Conservation (phyloP, 2,329 filamentous ascomycete species). For the Trichoderma endophyticum region DNA sequence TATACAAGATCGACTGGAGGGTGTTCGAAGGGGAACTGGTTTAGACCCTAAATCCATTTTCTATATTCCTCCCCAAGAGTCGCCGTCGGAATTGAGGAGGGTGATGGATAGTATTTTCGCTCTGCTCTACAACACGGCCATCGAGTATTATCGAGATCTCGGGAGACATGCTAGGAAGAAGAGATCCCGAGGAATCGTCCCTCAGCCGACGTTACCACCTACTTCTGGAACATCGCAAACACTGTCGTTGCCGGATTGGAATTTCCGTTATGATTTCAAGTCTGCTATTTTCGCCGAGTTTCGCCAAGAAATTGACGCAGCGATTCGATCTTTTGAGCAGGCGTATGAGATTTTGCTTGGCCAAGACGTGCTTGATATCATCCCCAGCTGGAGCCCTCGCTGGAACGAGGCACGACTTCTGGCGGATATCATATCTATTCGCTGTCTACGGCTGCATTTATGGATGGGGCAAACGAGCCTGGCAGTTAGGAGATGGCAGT, state of each 20-base stretch:
- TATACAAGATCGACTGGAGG: slow-evolving; percentile 67
- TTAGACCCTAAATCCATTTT: slow-evolving; percentile 84
- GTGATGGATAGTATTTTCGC: slow-evolving; percentile 72
- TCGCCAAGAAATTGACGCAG: slow-evolving; percentile 85
- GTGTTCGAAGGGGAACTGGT: slow-evolving; percentile 73
- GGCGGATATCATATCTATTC: slow-evolving; percentile 76
- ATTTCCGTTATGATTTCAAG: slow-evolving; percentile 93
- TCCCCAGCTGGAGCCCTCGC: slow-evolving; percentile 82
- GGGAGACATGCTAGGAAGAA: slow-evolving; percentile 91
- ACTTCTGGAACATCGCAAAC: slow-evolving; percentile 82
- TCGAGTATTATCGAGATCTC: slow-evolving; percentile 92
- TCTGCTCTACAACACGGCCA: slow-evolving; percentile 67
- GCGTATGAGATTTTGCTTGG: slow-evolving; percentile 82
- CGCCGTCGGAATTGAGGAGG: slow-evolving; percentile 66
- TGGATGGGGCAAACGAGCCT: slow-evolving; percentile 76
- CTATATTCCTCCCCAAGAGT: slow-evolving; percentile 72
- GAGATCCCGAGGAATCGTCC: slow-evolving; percentile 72
- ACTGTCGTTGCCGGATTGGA: slow-evolving; percentile 83
- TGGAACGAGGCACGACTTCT: slow-evolving; percentile 93
- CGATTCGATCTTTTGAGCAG: slow-evolving; percentile 79
- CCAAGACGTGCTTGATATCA: slow-evolving; percentile 79
- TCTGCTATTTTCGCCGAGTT: slow-evolving; percentile 88
- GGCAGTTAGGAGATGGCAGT: slow-evolving; percentile 76
- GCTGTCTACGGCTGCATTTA: slow-evolving; percentile 76
- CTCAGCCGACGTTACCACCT: slow-evolving; percentile 77